Evolutionary conservation across 2,329 filamentous ascomycete genomes (phyloP).

Genomic region (Scorias spongiosa): DNA sequence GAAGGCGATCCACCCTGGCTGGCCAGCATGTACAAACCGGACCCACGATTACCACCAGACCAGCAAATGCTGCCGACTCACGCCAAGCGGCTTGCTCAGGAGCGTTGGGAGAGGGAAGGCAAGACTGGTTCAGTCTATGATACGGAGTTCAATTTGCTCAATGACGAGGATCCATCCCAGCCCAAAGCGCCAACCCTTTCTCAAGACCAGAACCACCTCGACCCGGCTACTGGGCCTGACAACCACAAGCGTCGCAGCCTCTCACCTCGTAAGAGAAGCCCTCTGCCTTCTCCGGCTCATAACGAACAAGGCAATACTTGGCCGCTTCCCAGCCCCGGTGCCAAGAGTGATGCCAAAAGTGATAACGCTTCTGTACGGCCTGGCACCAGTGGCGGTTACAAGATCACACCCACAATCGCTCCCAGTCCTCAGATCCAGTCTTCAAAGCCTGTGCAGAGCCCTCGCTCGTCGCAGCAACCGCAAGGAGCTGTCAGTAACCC

Average conservation of each 20-base stretch:
- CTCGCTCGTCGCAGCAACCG: neutral
- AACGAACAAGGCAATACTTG: slow-evolving; percentile 8
- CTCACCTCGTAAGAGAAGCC: slow-evolving; percentile 17
- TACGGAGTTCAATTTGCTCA: slow-evolving; percentile 71
- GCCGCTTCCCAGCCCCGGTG: slow-evolving; percentile 9
- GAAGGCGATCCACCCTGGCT: slow-evolving; percentile 96
- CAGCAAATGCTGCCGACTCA: slow-evolving; percentile 93
- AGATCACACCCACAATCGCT: slow-evolving; percentile 30
- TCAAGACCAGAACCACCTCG: neutral
- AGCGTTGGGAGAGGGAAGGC: slow-evolving; percentile 88
- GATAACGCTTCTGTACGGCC: slow-evolving; percentile 17
- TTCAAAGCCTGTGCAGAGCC: slow-evolving; percentile 6
- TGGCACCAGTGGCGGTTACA: slow-evolving; percentile 31
- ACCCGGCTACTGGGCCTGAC: neutral
- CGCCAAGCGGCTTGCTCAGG: slow-evolving; percentile 66
- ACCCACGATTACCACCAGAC: slow-evolving; percentile 83
- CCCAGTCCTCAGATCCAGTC: slow-evolving; percentile 15
- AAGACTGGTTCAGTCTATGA: slow-evolving; percentile 76
- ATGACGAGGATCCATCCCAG: slow-evolving; percentile 38
- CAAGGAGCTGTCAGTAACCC: slow-evolving; percentile 18
- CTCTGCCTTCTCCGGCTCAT: slow-evolving; percentile 4
- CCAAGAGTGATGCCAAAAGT: slow-evolving; percentile 12
- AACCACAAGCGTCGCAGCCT: slow-evolving; percentile 3
- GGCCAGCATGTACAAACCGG: slow-evolving; percentile 85
- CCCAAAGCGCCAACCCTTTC: neutral